phyloP scores from a whole-genome alignment of 495 filamentous ascomycete species.

The Aspergillus funiculosus region DNA sequence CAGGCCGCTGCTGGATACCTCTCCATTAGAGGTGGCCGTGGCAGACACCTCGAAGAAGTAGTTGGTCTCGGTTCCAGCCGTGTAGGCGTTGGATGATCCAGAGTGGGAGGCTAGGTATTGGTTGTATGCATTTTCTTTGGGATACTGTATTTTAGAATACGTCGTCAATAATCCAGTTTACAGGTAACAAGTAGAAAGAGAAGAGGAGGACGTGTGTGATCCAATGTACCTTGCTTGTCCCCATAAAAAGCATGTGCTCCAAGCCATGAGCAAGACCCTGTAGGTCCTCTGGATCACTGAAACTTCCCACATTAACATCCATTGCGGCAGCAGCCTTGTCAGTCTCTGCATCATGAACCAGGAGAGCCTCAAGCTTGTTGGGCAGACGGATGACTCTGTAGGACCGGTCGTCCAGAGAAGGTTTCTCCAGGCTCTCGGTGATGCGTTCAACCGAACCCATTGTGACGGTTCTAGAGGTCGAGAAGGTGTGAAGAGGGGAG shows the following conservation, averaged over 20 bases:
- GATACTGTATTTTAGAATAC: constrained; percentile 52
- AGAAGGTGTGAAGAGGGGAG: constrained; percentile 17
- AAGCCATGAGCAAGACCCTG: constrained; percentile 92
- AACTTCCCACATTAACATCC: constrained; percentile 94
- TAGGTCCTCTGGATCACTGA: constrained; percentile 84
- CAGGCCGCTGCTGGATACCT: constrained; percentile 26
- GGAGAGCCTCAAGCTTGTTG: constrained; percentile 86
- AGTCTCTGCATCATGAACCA: constrained; percentile 92
- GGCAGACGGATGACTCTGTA: constrained; percentile 82
- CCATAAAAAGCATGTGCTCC: constrained; percentile 96
- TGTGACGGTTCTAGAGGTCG: constrained; percentile 20
- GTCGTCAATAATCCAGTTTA: not conserved
- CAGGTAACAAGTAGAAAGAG: not conserved
- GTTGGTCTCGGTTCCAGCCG: constrained; percentile 88
- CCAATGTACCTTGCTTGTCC: constrained; percentile 75
- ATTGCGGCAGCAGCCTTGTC: constrained; percentile 95
- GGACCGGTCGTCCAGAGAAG: constrained; percentile 77
- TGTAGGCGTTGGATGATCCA: constrained; percentile 92
- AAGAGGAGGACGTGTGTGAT: not conserved
- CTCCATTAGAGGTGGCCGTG: constrained; percentile 46
- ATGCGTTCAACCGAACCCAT: constrained; percentile 57
- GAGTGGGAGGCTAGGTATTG: constrained; percentile 86
- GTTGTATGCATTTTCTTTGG: constrained; percentile 92
- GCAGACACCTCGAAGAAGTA: constrained; percentile 96
- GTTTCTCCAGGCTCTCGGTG: constrained; percentile 77